Base-by-base conservation (phyloP, 371 early-diverging fungal species). In the Rhizopus delemar region DNA sequence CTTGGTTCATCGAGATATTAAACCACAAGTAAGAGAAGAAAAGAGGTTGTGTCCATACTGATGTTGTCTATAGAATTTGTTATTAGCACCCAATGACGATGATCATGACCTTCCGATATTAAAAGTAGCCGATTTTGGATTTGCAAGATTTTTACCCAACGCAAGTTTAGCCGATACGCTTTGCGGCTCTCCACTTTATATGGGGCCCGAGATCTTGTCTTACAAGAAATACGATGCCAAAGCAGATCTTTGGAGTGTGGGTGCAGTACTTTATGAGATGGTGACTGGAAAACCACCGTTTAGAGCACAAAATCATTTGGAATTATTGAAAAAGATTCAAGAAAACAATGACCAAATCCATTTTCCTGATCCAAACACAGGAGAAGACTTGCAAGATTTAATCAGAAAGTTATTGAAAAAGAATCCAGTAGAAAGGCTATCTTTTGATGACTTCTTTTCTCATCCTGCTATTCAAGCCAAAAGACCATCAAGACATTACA, bases 161-260 rank as follows among this genome's bases (percentile, higher is more conserved):
- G 85, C 89, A 4, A 88, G 86, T 16, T 69, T 98, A 55, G 97
- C 98, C 0, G 93, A 95, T 53, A 98, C 98, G 0, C 78, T 97
- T 15, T 98, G 98, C 57, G 98, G 98, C 0, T 96, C 96, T 13
- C 97, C 89, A 32, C 76, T 97, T 12, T 97, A 97, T 68, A 97
- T 97, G 98, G 97, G 95, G 0, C 97, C 98, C 4, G 97, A 97
- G 69, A 95, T 97, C 28, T 73, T 97, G 29, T 86, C 90, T 8
- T 92, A 93, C 52, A 91, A 94, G 68, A 92, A 88, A 51, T 97
- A 97, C 66, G 93, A 93, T 43, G 94, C 95, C 16, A 91, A 90
- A 66, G 96, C 95, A 0, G 99, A 99, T 71, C 70, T 99, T 29
- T 99, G 99, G 99, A 93, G 93, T 57, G 87, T 98, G 7, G 99